These are phyloP conservation scores for Scortechinia acanthostroma DNA, from an alignment of 2,329 filamentous ascomycete species.

Conservation along the genomic window DNA sequence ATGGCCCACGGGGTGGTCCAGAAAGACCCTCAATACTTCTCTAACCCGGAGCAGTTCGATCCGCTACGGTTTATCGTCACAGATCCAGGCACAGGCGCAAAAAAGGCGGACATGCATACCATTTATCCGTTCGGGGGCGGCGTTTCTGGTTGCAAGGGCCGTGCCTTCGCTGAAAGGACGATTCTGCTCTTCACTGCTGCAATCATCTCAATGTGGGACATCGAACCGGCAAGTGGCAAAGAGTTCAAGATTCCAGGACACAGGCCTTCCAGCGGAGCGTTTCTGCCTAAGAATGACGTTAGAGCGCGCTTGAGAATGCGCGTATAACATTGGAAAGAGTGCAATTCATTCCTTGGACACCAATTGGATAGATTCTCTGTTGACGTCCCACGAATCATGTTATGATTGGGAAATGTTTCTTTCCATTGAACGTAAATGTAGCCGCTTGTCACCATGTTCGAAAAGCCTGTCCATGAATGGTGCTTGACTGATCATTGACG, in stretches of 20 bases:
- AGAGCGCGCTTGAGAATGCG: not conserved
- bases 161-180: not conserved
- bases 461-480: too few species aligned
- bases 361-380: too few species aligned
- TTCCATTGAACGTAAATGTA: too few species aligned
- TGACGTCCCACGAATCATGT: too few species aligned
- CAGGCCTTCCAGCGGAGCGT: not conserved
- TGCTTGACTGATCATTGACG: too few species aligned
- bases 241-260: not conserved
- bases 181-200: not conserved
- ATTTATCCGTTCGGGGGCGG: not conserved
- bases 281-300: not conserved
- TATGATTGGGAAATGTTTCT: too few species aligned
- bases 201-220: constrained; percentile 1
- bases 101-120: not conserved
- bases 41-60: constrained; percentile 23
- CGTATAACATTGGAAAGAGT: too few species aligned
- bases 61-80: constrained; percentile 30
- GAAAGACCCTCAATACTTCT: constrained; percentile 21
- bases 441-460: too few species aligned
- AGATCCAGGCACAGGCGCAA: not conserved
- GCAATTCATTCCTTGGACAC: too few species aligned
- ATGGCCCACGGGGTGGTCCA: constrained; percentile 28
- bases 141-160: not conserved
- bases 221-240: not conserved